Evolutionary conservation across 352 stramenopile genomes (phyloP), one percentile per base, ranked within the genome.

Genomic region (Thraustochytrium striatum): DNA sequence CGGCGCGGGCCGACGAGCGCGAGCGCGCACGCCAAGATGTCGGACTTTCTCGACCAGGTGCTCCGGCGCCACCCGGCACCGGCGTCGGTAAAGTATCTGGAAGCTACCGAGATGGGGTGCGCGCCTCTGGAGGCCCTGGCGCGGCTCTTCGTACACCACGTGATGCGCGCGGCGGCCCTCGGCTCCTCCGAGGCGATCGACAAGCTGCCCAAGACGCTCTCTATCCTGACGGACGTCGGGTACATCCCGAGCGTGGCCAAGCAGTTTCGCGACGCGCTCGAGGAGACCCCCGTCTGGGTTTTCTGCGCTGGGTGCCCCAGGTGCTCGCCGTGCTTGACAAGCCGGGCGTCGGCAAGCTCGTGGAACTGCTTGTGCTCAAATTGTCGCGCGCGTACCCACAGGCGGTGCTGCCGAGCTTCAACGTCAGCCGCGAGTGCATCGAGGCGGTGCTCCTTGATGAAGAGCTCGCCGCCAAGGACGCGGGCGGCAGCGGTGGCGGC

Each of bases 271-370:
- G 35, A 30, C 13, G 16, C 16, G n/a, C n/a, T 38, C 7, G 39
- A 41, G 36, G 65, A 72, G 5, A 9, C 52, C 28, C 78, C 82
- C 21, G 72, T 69, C 38, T 85, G 82, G 82, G 43, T 68, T 25
- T 85, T 84, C 44, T 85, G 59, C 79, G 79, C 35, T 85, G 82
- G 82, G 72, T 80, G 2, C 69, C 70, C 30, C 82, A 85, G 58
- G 72, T 85, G 50, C 53, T 85, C 35, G 82, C 62, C 3, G 47
- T 85, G 25, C 16, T 80, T 8, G 57, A 39, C 33, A 82, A 81
- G 36, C 57, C 62, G 25, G 70, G 81, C 44, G 82, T 73, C 9
- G 69, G 57, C 25, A 43, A 62, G 33, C 28, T 61, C 19, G 72
- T 84, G 43, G 52, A 75, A 28, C 30, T 75, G 61, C 61, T 85